Evolutionary conservation across 2,329 filamentous ascomycete genomes (phyloP).

Genomic region (Penicillium griseofulvum): DNA sequence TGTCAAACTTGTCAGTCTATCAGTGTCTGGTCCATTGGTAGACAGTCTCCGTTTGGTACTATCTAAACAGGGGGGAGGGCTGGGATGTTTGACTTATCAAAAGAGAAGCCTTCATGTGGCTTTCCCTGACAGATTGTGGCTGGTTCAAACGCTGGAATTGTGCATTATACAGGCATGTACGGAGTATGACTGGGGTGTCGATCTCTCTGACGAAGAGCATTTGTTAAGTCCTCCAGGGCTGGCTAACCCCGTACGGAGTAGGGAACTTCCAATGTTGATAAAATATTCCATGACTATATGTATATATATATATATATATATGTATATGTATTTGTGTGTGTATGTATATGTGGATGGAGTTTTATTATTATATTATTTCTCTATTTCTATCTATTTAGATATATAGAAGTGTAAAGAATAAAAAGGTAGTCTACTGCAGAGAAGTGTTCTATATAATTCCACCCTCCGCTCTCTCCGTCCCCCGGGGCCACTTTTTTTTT

Average conservation of each 20-base stretch:
- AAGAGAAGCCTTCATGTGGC: not conserved
- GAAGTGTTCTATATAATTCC: not conserved
- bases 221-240: too few species aligned
- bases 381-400: too few species aligned
- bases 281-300: too few species aligned
- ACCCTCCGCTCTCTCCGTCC: not conserved
- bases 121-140: not conserved
- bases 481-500: not conserved
- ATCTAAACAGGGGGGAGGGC: too few species aligned
- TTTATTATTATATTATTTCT: too few species aligned
- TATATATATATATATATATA: too few species aligned
- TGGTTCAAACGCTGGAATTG: not conserved
- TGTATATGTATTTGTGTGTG: too few species aligned
- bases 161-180: not conserved
- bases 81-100: not conserved
- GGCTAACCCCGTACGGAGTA: not conserved
- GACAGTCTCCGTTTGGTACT: not conserved
- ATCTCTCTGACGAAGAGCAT: not conserved
- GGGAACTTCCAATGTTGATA: not conserved
- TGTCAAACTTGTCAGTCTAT: not conserved
- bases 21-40: not conserved
- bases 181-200: not conserved
- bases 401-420: too few species aligned
- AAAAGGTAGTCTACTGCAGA: not conserved
- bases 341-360: too few species aligned